Conservation (phyloP, 2,329 filamentous ascomycete genomes). For the Aschersonia sp. region DNA sequence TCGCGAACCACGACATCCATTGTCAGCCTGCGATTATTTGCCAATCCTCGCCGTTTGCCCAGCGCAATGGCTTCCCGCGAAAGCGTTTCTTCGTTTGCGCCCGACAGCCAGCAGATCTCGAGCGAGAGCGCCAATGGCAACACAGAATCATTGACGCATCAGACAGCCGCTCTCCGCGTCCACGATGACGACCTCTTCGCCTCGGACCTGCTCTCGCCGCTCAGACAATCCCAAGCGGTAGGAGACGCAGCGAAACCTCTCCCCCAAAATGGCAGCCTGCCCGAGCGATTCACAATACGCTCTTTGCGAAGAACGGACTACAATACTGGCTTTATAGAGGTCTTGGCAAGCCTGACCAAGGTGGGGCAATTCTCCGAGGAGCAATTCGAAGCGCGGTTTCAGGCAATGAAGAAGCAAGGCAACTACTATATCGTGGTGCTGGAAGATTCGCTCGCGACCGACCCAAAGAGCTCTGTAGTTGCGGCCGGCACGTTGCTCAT, state of each 20-base stretch:
- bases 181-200: background rate
- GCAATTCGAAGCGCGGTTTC: constrained; percentile 65
- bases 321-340: constrained; percentile 73
- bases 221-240: background rate
- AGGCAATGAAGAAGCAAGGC: constrained; percentile 62
- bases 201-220: background rate
- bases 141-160: background rate
- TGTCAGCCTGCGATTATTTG: no score
- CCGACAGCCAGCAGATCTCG: background rate
- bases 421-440: constrained; percentile 83
- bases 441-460: constrained; percentile 47
- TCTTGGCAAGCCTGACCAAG: constrained; percentile 79
- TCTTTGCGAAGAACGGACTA: constrained; percentile 70
- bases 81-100: background rate
- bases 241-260: background rate
- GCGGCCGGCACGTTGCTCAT: constrained; percentile 82
- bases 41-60: no score
- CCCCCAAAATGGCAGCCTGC: constrained; percentile 30
- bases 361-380: constrained; percentile 74
- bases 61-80: no score
- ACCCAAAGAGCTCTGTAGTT: constrained; percentile 52
- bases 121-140: background rate
- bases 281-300: constrained; percentile 70
- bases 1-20: no score
- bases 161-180: background rate